These are phyloP conservation scores for Rhizopus stolonifer DNA, from an alignment of 371 early-diverging fungal genomes.

Conservation along the genomic window DNA sequence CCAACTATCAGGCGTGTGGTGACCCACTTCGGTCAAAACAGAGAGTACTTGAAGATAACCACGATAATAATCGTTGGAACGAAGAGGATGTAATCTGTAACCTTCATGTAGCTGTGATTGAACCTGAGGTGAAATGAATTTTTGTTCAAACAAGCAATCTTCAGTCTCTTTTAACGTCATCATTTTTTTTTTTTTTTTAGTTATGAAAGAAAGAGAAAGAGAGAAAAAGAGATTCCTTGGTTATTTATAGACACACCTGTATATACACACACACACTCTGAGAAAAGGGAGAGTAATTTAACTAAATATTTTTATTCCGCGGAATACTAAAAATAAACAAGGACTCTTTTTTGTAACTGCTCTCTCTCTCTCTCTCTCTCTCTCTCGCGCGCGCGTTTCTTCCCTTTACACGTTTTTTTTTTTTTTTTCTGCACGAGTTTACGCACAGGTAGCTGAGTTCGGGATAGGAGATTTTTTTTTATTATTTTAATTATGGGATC, in stretches of 20 bases:
- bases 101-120: constrained; percentile 73
- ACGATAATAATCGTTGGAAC: constrained; percentile 79
- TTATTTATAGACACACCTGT: background rate
- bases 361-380: background rate
- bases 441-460: too few species aligned
- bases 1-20: constrained; percentile 67
- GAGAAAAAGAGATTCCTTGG: background rate
- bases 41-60: constrained; percentile 71
- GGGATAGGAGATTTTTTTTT: too few species aligned
- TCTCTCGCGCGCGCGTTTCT: too few species aligned
- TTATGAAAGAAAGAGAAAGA: background rate
- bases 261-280: background rate
- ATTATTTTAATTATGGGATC: too few species aligned
- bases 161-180: constrained; percentile 19
- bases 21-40: constrained; percentile 77
- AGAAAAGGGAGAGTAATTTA: background rate
- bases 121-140: constrained; percentile 76
- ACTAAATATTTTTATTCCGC: too few species aligned
- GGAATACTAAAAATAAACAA: too few species aligned
- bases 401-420: too few species aligned
- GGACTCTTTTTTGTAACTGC: too few species aligned
- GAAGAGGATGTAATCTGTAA: constrained; percentile 81
- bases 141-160: constrained; percentile 64
- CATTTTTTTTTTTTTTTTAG: background rate
- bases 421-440: background rate